Percentiles rank a stretch among this genome's conserved stretches.
phyloP scores from a whole-genome alignment of 805 yeast genomes.

The Candida pseudoglaebosa region DNA sequence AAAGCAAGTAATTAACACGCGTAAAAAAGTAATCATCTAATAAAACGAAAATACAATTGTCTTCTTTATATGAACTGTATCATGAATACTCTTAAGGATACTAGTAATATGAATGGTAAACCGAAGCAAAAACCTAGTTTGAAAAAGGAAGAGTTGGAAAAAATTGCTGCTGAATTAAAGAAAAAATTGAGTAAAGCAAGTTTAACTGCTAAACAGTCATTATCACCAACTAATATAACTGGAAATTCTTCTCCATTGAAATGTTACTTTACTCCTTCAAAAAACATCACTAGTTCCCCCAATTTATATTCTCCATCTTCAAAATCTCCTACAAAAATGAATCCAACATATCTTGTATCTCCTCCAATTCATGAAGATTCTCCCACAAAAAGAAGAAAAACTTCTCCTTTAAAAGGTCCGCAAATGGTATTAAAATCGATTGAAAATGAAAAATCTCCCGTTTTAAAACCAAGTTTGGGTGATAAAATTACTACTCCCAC shows the following conservation, averaged over 20 bases:
- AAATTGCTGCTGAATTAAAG: conserved; percentile 41
- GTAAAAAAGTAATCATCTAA: not conserved
- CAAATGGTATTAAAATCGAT: conserved; percentile 31
- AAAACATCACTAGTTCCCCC: conserved; percentile 9
- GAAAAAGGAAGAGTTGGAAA: conserved; percentile 42
- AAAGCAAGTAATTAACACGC: not conserved
- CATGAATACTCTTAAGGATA: conserved; percentile 24
- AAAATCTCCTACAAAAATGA: conserved; percentile 38
- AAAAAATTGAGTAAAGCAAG: conserved; percentile 40
- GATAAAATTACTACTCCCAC: conserved; percentile 25
- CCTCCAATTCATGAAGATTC: conserved; percentile 19
- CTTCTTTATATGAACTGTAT: not conserved
- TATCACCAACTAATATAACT: conserved; percentile 14
- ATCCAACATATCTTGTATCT: conserved; percentile 4
- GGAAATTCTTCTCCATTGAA: conserved; percentile 28
- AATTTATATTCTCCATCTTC: conserved; percentile 37
- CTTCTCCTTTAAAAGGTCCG: conserved; percentile 11
- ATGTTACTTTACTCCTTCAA: conserved; percentile 12
- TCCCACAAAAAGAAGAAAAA: conserved; percentile 27
- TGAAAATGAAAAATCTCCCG: conserved; percentile 24
- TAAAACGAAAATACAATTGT: not conserved
- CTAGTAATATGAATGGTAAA: conserved; percentile 11
- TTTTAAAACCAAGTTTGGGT: conserved; percentile 8
- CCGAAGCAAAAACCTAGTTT: conserved; percentile 29
- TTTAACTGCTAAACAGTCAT: conserved; percentile 38